Evolutionary conservation across 2,329 filamentous ascomycete genomes (phyloP).

Genomic region (Cyclaneusma minus): DNA sequence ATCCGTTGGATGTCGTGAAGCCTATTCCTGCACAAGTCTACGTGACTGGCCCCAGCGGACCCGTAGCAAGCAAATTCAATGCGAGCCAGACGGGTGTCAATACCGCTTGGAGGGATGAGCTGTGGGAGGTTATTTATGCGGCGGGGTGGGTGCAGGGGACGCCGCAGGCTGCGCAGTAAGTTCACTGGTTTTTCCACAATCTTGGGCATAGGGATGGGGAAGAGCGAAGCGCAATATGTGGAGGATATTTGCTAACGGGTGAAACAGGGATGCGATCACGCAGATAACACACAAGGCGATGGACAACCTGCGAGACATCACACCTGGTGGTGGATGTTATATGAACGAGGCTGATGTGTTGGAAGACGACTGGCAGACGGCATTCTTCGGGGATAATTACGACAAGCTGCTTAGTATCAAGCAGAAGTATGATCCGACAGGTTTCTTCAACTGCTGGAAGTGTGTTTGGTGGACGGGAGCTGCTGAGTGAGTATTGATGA

Average conservation of each 20-base stretch:
- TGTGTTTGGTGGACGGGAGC: too few relatives aligned
- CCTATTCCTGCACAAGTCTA: too few relatives aligned
- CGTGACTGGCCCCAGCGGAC: too few relatives aligned
- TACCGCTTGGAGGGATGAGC: too few relatives aligned
- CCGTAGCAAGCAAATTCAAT: too few relatives aligned
- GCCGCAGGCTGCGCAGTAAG: constrained; percentile 16
- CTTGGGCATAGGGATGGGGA: constrained; percentile 4
- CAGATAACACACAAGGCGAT: constrained; percentile 2
- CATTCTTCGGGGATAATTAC: constrained; percentile 23
- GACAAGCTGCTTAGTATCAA: constrained; percentile 27
- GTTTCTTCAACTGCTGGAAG: too few relatives aligned
- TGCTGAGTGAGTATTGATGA: too few relatives aligned
- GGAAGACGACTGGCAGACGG: constrained; percentile 21
- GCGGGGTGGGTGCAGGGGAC: constrained; percentile 16
- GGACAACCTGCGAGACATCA: constrained; percentile 5
- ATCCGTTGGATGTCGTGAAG: too few relatives aligned
- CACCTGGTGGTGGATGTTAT: constrained; percentile 23
- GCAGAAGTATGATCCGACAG: constrained; percentile 29
- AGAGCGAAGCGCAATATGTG: constrained; percentile 5
- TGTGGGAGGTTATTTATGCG: constrained; percentile 12
- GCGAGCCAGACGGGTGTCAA: too few relatives aligned
- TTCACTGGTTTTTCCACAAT: constrained; percentile 12
- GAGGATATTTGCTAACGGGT: neutral
- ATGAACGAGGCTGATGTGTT: constrained; percentile 33
- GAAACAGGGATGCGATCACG: neutral